Base-by-base conservation (phyloP, 1,139 yeast genomes). In the Blastobotrys ciferrii region DNA sequence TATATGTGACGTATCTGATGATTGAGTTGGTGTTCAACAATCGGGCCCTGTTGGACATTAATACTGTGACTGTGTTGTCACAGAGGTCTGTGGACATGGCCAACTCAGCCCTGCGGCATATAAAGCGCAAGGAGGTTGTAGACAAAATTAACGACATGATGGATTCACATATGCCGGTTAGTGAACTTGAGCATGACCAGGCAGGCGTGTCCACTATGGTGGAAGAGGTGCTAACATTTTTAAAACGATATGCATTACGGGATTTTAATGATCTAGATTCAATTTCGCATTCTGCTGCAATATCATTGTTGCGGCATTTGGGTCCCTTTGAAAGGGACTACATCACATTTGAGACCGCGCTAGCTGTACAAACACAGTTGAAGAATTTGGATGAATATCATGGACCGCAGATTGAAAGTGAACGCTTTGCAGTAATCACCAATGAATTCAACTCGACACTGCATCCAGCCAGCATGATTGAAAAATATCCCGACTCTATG, bases 241-340 rank as follows among this genome's bases (percentile, higher is more conserved):
- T 57, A 11, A 53, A 53, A 35, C 52, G 61, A 9, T 61, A 51
- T 45, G 59, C 64, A 2, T 43, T 59, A 1, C 54, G 58, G 1
- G 65, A 60, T 41, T 45, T 61, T 35, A 54, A 50, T 15, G 40
- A 50, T 12, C 46, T 49, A 18, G 62, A 60, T 30, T 45, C 44
- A n/a, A 49, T 53, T n/a, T 47, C 61, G 6, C 49, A 44, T 13
- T 58, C 65, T 1, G 51, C 56, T 11, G 58, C 58, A 12, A 52
- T 58, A 12, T 43, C 59, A 11, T 50, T 56, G 12, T 39, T 60
- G 23, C 48, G 60, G 25, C 46, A 43, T 20, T 20, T 53, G 44
- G 20, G 33, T n/a, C 33, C 43, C 12, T 45, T 43, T 36, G 23
- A 25, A 2, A 31, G 38, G 2, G 32, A 48, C 19, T 18, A 42